A percentile compares a stretch with the other conserved stretches of the same genome.
Conservation (phyloP, 805 yeast species). For the Grigorovia transvaalensis region DNA sequence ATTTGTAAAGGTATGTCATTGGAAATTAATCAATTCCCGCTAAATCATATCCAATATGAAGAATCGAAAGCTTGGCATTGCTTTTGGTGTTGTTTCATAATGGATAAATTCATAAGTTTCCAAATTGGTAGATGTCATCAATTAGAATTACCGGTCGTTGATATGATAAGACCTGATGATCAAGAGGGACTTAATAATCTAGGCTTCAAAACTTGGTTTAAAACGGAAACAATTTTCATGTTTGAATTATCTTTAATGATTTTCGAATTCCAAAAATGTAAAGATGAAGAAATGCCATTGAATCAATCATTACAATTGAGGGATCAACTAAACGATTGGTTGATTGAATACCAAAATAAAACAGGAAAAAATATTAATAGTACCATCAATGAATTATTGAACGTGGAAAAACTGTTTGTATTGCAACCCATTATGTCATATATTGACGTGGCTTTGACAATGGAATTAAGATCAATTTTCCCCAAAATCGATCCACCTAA, state of each 20-base stretch:
- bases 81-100: constrained; percentile 44
- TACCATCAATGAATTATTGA: neutral
- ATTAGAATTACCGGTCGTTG: constrained; percentile 16
- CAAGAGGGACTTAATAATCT: neutral
- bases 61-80: constrained; percentile 38
- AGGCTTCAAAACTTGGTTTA: constrained; percentile 12
- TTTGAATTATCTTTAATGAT: constrained; percentile 14
- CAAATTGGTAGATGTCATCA: constrained; percentile 40
- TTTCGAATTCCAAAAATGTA: constrained; percentile 11
- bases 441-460: constrained; percentile 16
- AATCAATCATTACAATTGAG: constrained; percentile 10
- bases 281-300: constrained; percentile 13
- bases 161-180: constrained; percentile 12
- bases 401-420: neutral
- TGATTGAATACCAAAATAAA: neutral
- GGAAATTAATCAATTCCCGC: constrained; percentile 25
- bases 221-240: constrained; percentile 13
- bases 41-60: constrained; percentile 27
- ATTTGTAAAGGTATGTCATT: constrained; percentile 38
- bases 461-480: constrained; percentile 15
- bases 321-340: constrained; percentile 11
- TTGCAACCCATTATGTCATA: constrained; percentile 17
- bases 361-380: neutral
- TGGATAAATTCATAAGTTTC: constrained; percentile 43
- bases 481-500: constrained; percentile 11